Base-by-base conservation (phyloP, 345 rosid species). In the Laguncularia racemosa region DNA sequence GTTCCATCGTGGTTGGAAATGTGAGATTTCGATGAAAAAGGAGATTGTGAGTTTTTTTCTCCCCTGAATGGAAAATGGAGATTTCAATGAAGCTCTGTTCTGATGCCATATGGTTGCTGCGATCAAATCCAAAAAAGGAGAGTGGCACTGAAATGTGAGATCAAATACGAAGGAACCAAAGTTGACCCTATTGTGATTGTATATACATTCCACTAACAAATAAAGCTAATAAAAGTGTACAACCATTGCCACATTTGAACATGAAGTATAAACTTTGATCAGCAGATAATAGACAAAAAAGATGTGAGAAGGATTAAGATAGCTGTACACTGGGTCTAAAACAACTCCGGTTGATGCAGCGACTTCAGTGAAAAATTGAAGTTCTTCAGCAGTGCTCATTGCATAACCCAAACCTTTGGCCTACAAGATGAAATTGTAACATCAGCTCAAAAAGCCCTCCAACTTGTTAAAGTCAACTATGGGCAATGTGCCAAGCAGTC, bases 291-390 rank as follows among this genome's bases (percentile, higher is more conserved):
- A 46, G 63, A 26, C 11, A 13, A 40, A 16, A 58, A 50, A 43
- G 9, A 16, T 52, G 52, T 20, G 43, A 21, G 7, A 50, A 40
- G 20, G 55, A 38, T 18, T 51, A 4, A 48, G 12, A 15, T 62
- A 89, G 96, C 96, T 89, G 89, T 92, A 89, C 59, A 92, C 98
- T 47, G 95, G 96, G 61, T 89, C 95, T 47, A 89, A 88, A 69
- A 92, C 64, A 55, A 89, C 79, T 44, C 98, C 87, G 2, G 95
- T 89, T 40, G 88, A 78, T 46, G 71, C 46, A 47, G 98, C 95
- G 64, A 89, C 70, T 70, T 89, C 91, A 71, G 77, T 86, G 5
- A 89, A 84, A 73, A 80, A 92, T 61, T 80, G 70, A 47, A 92
- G 89, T 73, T 92, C 96, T 60, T 86, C 93, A 16, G 82, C 44